A percentile compares a stretch with the other conserved stretches of the same genome.
Conservation (phyloP, 2,329 filamentous ascomycete genomes). For the Chaetomium strumarium region DNA sequence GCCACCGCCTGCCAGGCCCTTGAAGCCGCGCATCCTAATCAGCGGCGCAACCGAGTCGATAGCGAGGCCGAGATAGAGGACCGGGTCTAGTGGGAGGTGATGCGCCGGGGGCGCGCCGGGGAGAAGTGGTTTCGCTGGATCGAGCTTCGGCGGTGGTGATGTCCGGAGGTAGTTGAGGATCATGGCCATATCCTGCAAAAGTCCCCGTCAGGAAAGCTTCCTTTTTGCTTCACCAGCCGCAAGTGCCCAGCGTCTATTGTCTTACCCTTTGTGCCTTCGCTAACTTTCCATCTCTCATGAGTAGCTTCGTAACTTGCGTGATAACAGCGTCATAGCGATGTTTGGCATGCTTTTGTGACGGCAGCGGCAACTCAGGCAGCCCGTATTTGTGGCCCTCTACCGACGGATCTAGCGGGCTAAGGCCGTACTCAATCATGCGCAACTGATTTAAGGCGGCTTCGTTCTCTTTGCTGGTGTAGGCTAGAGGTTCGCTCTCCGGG, state of each 20-base stretch:
- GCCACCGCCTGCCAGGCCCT: constrained; percentile 81
- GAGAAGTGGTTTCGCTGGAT: constrained; percentile 63
- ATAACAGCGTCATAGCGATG: constrained; percentile 81
- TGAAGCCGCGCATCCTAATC: constrained; percentile 68
- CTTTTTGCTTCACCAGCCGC: neutral
- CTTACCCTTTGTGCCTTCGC: constrained; percentile 80
- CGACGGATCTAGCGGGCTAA: constrained; percentile 28
- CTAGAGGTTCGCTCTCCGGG: constrained; percentile 18
- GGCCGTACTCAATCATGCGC: constrained; percentile 30
- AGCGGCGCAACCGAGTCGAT: constrained; percentile 91
- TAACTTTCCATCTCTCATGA: constrained; percentile 91
- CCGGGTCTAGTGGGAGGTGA: constrained; percentile 81
- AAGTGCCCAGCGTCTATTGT: constrained; percentile 12
- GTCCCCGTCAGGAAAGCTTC: neutral
- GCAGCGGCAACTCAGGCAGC: constrained; percentile 61
- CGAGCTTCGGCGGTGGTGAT: constrained; percentile 69
- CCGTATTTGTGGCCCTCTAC: constrained; percentile 68
- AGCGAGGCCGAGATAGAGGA: constrained; percentile 81
- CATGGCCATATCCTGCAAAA: constrained; percentile 67
- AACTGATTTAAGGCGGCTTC: constrained; percentile 36
- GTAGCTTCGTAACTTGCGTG: constrained; percentile 77
- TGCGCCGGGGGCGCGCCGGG: constrained; percentile 70
- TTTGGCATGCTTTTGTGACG: constrained; percentile 59
- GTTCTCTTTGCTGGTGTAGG: constrained; percentile 38
- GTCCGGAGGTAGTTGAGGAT: constrained; percentile 83